A percentile compares a stretch with the other conserved stretches of the same genome.
These are phyloP conservation scores for Penstemon davidsonii DNA, from an alignment of 257 asterid genomes.

Conservation along the genomic window DNA sequence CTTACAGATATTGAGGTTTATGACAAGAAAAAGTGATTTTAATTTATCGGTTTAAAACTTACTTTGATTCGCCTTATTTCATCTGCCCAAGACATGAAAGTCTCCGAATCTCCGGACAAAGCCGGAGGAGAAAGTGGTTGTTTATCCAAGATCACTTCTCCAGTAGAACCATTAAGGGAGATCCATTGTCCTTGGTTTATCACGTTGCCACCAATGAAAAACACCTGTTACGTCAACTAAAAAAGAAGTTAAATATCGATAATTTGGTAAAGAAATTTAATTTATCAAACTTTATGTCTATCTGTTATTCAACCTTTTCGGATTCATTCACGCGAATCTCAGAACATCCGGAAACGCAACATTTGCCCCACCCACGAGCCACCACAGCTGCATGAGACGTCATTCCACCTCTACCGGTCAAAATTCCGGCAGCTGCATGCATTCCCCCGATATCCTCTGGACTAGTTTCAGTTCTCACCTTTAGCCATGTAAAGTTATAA, in stretches of 20 bases:
- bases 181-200: constrained; percentile 86
- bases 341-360: constrained; percentile 91
- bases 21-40: not conserved
- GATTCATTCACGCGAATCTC: constrained; percentile 81
- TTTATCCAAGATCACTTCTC: constrained; percentile 87
- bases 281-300: not conserved
- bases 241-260: not conserved
- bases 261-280: not conserved
- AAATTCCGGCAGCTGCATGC: constrained; percentile 94
- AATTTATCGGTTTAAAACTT: too few species aligned
- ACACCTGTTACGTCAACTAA: constrained; percentile 38
- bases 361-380: constrained; percentile 99
- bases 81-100: constrained; percentile 91
- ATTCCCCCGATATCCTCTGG: constrained; percentile 99
- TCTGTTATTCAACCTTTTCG: constrained; percentile 52
- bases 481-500: constrained; percentile 16
- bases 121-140: constrained; percentile 89
- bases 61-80: constrained; percentile 76
- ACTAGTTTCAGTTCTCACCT: constrained; percentile 94
- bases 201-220: constrained; percentile 46
- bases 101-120: constrained; percentile 66
- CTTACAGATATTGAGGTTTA: not conserved
- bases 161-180: constrained; percentile 87
- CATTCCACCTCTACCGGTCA: constrained; percentile 98
- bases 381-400: constrained; percentile 99